phyloP scores from a whole-genome alignment of 2,329 filamentous ascomycete genomes.

The Huntiella decipiens region DNA sequence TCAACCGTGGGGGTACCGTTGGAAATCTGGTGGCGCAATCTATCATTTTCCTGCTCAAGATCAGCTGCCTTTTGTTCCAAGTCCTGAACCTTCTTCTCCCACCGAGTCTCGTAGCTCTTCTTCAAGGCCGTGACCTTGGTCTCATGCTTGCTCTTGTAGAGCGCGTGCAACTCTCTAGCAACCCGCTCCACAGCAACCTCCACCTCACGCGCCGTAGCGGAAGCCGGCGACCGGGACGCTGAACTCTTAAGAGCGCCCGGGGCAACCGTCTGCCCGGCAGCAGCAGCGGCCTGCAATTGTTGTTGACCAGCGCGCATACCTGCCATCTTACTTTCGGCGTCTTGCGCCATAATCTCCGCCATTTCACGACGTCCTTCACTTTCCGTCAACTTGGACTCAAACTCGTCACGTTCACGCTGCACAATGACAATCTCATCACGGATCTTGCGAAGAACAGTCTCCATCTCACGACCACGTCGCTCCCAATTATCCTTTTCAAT shows the following conservation, averaged over 20 bases:
- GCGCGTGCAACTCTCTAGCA: constrained; percentile 73
- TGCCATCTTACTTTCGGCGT: constrained; percentile 57
- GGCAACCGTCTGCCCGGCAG: constrained; percentile 17
- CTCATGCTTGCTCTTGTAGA: constrained; percentile 97
- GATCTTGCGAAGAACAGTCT: constrained; percentile 58
- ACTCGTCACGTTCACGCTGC: constrained; percentile 64
- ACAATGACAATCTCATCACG: constrained; percentile 62
- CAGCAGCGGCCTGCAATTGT: constrained; percentile 19
- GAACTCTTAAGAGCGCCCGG: constrained; percentile 11
- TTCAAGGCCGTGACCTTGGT: constrained; percentile 84
- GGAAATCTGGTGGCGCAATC: constrained; percentile 35
- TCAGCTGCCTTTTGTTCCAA: constrained; percentile 54
- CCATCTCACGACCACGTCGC: constrained; percentile 68
- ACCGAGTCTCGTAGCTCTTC: constrained; percentile 65
- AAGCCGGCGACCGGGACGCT: constrained; percentile 22
- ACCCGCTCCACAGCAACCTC: constrained; percentile 79
- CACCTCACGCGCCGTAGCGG: constrained; percentile 38
- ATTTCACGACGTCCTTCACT: constrained; percentile 55
- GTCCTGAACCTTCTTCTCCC: constrained; percentile 72
- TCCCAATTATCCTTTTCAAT: constrained; percentile 71
- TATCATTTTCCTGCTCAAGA: constrained; percentile 55
- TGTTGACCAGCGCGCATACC: constrained; percentile 46
- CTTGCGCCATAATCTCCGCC: constrained; percentile 56
- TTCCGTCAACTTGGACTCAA: constrained; percentile 58
- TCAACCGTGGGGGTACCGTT: constrained; percentile 19